Conservation (phyloP, 2,329 filamentous ascomycete species). For the Fusarium marasasianum region DNA sequence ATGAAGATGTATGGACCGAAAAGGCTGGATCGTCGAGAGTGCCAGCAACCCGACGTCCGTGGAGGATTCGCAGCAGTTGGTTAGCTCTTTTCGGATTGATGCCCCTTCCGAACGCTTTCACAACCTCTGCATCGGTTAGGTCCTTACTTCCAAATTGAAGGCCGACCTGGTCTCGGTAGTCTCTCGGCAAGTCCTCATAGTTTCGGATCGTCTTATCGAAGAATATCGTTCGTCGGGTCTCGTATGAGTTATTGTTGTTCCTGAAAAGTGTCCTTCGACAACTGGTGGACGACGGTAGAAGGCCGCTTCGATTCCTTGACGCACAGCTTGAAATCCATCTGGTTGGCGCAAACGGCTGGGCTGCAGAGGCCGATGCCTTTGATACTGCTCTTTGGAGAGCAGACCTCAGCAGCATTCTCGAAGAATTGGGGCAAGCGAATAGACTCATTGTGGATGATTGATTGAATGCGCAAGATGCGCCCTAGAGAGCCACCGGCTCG, state of each 20-base stretch:
- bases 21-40: constrained; percentile 68
- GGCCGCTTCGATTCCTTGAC: constrained; percentile 2
- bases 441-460: constrained; percentile 41
- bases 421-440: constrained; percentile 43
- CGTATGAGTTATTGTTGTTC: constrained; percentile 25
- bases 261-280: constrained; percentile 20
- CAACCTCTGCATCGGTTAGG: constrained; percentile 58
- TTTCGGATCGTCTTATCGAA: constrained; percentile 55
- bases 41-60: constrained; percentile 71
- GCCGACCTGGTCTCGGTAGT: constrained; percentile 65
- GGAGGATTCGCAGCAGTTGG: constrained; percentile 64
- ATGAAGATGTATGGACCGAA: constrained; percentile 57
- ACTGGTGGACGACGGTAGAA: constrained; percentile 8
- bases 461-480: constrained; percentile 38
- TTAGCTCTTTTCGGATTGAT: constrained; percentile 60
- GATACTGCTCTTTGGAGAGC: constrained; percentile 41
- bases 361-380: constrained; percentile 21
- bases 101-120: constrained; percentile 60
- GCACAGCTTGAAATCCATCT: constrained; percentile 38
- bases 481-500: constrained; percentile 36
- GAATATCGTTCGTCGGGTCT: constrained; percentile 48
- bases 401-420: constrained; percentile 44
- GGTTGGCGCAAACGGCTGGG: constrained; percentile 33
- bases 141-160: constrained; percentile 62
- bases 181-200: constrained; percentile 66